These are phyloP conservation scores for baker's yeast (Saccharomyces cerevisiae) DNA, from an alignment of 805 yeast species.

Conservation along the genomic window DNA sequence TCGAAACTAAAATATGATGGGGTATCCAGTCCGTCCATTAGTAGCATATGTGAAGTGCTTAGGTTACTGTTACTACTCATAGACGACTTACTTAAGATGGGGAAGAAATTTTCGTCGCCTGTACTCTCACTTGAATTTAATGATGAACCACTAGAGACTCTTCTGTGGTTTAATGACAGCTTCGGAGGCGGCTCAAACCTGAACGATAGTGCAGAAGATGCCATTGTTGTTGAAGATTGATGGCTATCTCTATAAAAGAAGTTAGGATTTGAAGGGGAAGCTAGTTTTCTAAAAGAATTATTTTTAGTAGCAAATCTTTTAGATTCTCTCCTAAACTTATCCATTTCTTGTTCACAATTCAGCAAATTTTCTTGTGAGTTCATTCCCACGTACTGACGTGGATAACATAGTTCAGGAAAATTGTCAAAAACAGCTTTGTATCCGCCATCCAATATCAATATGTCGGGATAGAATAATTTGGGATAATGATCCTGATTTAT, in stretches of 20 bases:
- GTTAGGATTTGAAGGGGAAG: slow-evolving; percentile 15
- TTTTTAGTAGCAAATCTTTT: slow-evolving; percentile 30
- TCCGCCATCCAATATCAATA: slow-evolving; percentile 84
- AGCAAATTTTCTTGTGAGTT: slow-evolving; percentile 33
- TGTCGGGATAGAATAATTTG: slow-evolving; percentile 74
- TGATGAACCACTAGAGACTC: slow-evolving; percentile 9
- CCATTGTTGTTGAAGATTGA: not conserved
- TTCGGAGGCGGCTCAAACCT: slow-evolving; percentile 25
- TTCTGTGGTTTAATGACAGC: slow-evolving; percentile 13
- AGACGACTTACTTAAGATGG: slow-evolving; percentile 5
- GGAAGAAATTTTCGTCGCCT: slow-evolving; percentile 10
- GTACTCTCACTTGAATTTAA: not conserved
- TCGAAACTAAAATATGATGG: slow-evolving; percentile 16
- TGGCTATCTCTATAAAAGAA: not conserved
- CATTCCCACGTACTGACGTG: slow-evolving; percentile 83
- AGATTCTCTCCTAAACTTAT: slow-evolving; percentile 41
- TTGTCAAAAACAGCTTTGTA: slow-evolving; percentile 67
- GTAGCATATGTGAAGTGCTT: slow-evolving; percentile 13
- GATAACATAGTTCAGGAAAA: slow-evolving; percentile 53
- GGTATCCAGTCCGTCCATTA: slow-evolving; percentile 14
- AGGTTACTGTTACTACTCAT: slow-evolving; percentile 14
- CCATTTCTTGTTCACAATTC: slow-evolving; percentile 44
- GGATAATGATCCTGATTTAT: slow-evolving; percentile 74
- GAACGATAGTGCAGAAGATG: slow-evolving; percentile 8
- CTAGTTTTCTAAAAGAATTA: slow-evolving; percentile 25